Conservation (phyloP, 768 basidiomycete species). For the Podaxis sp. region DNA sequence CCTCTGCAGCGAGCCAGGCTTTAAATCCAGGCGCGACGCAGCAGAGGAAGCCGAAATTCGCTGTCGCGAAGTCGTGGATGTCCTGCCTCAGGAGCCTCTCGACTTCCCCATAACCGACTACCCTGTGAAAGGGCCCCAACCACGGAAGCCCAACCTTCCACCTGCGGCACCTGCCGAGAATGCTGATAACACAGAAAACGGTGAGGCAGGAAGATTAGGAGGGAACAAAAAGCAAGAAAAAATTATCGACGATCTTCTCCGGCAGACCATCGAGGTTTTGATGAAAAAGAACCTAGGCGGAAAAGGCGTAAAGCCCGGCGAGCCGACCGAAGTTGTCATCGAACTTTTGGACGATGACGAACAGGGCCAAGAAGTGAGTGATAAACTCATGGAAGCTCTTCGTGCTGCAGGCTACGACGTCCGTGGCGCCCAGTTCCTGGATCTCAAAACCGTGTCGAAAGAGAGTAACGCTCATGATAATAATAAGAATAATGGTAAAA, state of each 20-base stretch:
- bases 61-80: conserved; percentile 74
- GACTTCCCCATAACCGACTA: conserved; percentile 52
- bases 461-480: conserved; percentile 7
- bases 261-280: conserved; percentile 40
- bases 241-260: conserved; percentile 34
- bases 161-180: conserved; percentile 27
- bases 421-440: conserved; percentile 22
- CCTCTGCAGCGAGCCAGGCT: conserved; percentile 90
- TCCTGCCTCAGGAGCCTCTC: conserved; percentile 25
- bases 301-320: conserved; percentile 8
- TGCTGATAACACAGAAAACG: neutral
- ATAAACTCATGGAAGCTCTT: conserved; percentile 49
- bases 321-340: conserved; percentile 35
- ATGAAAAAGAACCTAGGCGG: conserved; percentile 24
- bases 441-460: conserved; percentile 6
- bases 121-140: conserved; percentile 50
- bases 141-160: conserved; percentile 47
- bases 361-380: conserved; percentile 38
- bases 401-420: conserved; percentile 55
- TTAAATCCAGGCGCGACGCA: conserved; percentile 71
- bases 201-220: conserved; percentile 15
- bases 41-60: conserved; percentile 69
- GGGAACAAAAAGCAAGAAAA: conserved; percentile 25
- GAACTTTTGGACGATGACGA: conserved; percentile 48
- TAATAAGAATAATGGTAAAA: conserved; percentile 9